These are phyloP conservation scores for Triticum turgidum DNA, from an alignment of 176 grass and related monocot genomes.

Conservation along the genomic window DNA sequence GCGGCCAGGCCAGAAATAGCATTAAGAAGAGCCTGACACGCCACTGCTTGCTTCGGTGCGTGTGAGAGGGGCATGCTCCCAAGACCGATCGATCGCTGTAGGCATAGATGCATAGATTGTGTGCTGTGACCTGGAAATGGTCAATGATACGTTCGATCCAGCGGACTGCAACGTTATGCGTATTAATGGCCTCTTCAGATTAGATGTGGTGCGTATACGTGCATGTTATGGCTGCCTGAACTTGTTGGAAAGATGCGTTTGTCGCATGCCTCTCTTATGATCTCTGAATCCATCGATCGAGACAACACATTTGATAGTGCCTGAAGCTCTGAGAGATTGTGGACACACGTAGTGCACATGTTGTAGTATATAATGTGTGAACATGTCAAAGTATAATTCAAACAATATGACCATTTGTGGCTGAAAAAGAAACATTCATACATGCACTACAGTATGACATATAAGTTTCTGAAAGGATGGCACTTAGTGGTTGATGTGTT, in stretches of 20 bases:
- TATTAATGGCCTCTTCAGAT: background rate
- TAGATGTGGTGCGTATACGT: background rate
- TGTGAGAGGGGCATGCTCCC: conserved; percentile 26
- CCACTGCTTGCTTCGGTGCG: conserved; percentile 31
- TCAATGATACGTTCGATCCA: conserved; percentile 15
- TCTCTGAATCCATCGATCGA: background rate
- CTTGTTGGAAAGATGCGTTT: background rate
- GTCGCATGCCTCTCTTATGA: background rate
- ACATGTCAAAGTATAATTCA: background rate
- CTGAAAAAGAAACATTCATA: no score
- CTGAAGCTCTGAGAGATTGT: background rate
- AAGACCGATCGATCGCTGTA: conserved; percentile 1
- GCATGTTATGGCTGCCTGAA: background rate
- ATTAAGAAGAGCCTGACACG: conserved; percentile 24
- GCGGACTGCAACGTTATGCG: background rate
- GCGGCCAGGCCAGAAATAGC: background rate
- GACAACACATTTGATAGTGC: background rate
- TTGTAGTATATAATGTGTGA: background rate
- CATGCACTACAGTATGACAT: no score
- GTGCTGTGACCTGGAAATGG: background rate
- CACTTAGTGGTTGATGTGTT: no score
- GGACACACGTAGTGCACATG: background rate
- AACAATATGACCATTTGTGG: background rate
- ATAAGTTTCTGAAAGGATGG: no score
- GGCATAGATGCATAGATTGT: background rate